Percentiles rank a stretch among this genome's conserved stretches.
These are phyloP conservation scores for Dendrobium huoshanense DNA, from an alignment of 106 monocot species.

Conservation along the genomic window DNA sequence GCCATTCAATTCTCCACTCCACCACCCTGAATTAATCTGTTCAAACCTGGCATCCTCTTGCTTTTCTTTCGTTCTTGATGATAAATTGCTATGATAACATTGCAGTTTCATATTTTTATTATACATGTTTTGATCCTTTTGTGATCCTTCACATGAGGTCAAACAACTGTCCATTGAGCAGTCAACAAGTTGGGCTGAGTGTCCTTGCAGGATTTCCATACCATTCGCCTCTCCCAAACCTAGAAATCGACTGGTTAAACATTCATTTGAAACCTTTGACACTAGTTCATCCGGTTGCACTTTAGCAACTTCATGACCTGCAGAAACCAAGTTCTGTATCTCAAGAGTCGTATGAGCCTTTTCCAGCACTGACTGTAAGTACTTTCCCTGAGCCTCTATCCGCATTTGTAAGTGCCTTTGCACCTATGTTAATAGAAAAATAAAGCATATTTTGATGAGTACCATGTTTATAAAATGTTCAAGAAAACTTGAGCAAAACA, in stretches of 20 bases:
- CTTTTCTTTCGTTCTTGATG: constrained; percentile 2
- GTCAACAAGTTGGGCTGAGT: constrained; percentile 34
- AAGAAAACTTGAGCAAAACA: background rate
- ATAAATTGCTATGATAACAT: constrained; percentile 17
- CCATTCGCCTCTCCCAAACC: background rate
- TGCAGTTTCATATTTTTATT: constrained; percentile 19
- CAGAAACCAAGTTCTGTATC: constrained; percentile 43
- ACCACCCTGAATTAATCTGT: constrained; percentile 16
- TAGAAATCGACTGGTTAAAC: constrained; percentile 23
- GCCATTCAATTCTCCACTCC: constrained; percentile 16
- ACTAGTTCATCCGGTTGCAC: constrained; percentile 58
- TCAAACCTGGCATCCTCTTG: constrained; percentile 8
- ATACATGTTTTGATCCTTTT: constrained; percentile 44
- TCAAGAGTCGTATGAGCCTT: constrained; percentile 85
- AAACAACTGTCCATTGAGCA: constrained; percentile 82
- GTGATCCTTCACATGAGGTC: constrained; percentile 59
- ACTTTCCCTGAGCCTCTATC: constrained; percentile 91
- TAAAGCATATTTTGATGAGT: background rate
- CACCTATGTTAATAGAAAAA: constrained; percentile 8
- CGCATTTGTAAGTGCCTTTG: constrained; percentile 81
- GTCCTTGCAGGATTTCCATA: constrained; percentile 15
- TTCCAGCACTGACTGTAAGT: constrained; percentile 81
- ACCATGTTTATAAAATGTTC: background rate
- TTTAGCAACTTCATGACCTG: constrained; percentile 63
- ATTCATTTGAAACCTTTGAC: constrained; percentile 64